Evolutionary conservation across 1,284 basidiomycete species (phyloP).

Genomic region (Uromyces viciae-fabae): DNA sequence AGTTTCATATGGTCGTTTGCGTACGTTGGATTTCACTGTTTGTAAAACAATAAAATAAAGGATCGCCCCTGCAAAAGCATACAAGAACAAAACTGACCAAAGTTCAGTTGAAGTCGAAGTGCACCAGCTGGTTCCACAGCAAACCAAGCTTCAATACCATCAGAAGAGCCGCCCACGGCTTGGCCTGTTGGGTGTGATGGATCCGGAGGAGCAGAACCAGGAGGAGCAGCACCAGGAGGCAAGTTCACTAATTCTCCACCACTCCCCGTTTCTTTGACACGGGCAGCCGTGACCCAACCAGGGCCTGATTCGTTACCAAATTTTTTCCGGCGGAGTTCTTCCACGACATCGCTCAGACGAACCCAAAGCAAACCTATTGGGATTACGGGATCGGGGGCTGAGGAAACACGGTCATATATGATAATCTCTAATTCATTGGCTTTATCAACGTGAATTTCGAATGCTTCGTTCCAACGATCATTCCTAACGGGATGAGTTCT

Average conservation of each 20-base stretch:
- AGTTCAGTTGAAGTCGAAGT: constrained; percentile 77
- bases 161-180: constrained; percentile 53
- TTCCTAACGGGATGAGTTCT: constrained; percentile 87
- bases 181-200: constrained; percentile 11
- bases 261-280: constrained; percentile 62
- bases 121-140: constrained; percentile 97
- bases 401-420: constrained; percentile 84
- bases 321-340: constrained; percentile 88
- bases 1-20: constrained; percentile 84
- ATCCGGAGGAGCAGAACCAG: constrained; percentile 40
- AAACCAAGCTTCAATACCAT: constrained; percentile 96
- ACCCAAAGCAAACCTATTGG: constrained; percentile 97
- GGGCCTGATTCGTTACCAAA: constrained; percentile 70
- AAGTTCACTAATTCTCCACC: constrained; percentile 20
- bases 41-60: background rate
- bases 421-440: constrained; percentile 98
- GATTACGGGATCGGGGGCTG: constrained; percentile 68
- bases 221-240: constrained; percentile 37
- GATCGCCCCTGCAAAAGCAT: background rate
- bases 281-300: constrained; percentile 84
- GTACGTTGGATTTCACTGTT: constrained; percentile 89
- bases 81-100: constrained; percentile 61
- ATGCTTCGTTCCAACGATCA: constrained; percentile 96
- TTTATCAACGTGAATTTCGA: constrained; percentile 93
- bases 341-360: constrained; percentile 87